phyloP scores from a whole-genome alignment of 257 asterid genomes.

The Scutellaria barbata region DNA sequence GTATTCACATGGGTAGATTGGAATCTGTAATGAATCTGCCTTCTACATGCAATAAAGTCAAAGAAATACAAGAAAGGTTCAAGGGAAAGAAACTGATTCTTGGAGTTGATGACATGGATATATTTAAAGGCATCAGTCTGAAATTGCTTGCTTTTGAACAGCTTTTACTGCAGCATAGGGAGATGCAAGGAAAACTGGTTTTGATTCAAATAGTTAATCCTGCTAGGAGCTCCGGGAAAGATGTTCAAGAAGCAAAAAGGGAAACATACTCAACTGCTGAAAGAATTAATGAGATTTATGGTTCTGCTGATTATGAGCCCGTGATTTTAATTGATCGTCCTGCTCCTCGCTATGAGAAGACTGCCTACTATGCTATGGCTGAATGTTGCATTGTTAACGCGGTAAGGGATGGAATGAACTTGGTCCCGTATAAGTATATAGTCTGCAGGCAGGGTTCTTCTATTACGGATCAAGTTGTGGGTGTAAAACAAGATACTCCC shows the following conservation, averaged over 20 bases:
- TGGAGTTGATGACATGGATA: constrained; percentile 98
- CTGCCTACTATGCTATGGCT: constrained; percentile 86
- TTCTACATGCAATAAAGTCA: constrained; percentile 65
- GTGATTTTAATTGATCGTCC: constrained; percentile 78
- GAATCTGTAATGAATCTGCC: constrained; percentile 70
- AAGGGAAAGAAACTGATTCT: constrained; percentile 72
- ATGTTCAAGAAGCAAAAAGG: constrained; percentile 79
- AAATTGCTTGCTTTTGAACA: constrained; percentile 84
- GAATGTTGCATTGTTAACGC: constrained; percentile 95
- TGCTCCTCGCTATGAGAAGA: constrained; percentile 76
- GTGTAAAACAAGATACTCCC: constrained; percentile 50
- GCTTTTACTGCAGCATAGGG: constrained; percentile 58
- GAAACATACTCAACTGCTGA: constrained; percentile 70
- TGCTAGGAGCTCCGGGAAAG: constrained; percentile 90
- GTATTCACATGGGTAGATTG: constrained; percentile 88
- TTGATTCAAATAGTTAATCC: constrained; percentile 91
- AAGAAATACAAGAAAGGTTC: constrained; percentile 68
- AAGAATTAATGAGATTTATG: constrained; percentile 67
- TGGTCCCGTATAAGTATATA: constrained; percentile 84
- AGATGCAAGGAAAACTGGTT: constrained; percentile 61
- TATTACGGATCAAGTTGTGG: constrained; percentile 53
- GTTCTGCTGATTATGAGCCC: constrained; percentile 63
- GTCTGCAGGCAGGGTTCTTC: constrained; percentile 89
- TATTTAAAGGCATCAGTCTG: constrained; percentile 86
- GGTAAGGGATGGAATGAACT: constrained; percentile 96